Percentiles rank a stretch among this genome's conserved stretches.
Evolutionary conservation across 164 flowering plant genomes (phyloP).

Genomic region (Stephania japonica): DNA sequence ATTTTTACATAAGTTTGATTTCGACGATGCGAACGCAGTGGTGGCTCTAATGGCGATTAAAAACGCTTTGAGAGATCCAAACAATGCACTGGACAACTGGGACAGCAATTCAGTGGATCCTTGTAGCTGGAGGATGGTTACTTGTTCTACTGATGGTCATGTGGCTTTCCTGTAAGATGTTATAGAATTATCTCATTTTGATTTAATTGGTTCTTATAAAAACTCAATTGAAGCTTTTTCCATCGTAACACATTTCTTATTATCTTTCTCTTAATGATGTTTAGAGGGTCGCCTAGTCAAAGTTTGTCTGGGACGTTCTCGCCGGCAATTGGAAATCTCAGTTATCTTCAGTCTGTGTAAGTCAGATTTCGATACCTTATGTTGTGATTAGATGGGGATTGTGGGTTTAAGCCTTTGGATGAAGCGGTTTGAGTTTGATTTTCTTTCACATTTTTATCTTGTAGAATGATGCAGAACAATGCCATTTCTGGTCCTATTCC

Average conservation of each 20-base stretch:
- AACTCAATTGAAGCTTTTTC: background rate
- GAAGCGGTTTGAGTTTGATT: background rate
- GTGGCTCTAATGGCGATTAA: slow-evolving; percentile 83
- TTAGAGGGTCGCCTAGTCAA: slow-evolving; percentile 86
- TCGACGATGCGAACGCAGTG: slow-evolving; percentile 39
- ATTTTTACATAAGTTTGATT: background rate
- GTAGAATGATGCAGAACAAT: slow-evolving; percentile 87
- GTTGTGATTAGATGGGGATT: background rate
- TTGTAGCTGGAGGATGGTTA: slow-evolving; percentile 97
- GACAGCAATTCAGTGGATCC: slow-evolving; percentile 94
- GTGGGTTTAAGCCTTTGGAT: background rate
- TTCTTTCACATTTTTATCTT: slow-evolving; percentile 2
- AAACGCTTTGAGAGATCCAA: slow-evolving; percentile 56
- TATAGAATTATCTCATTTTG: background rate
- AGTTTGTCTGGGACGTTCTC: slow-evolving; percentile 79
- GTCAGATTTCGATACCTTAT: slow-evolving; percentile 20
- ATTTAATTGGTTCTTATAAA: background rate
- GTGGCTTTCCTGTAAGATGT: slow-evolving; percentile 77
- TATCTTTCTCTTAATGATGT: slow-evolving; percentile 1
- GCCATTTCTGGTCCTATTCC: slow-evolving; percentile 85
- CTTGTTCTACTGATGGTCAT: slow-evolving; percentile 45
- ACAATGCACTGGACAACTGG: slow-evolving; percentile 90
- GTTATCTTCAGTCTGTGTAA: slow-evolving; percentile 78
- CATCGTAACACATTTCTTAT: background rate
- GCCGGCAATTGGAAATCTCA: slow-evolving; percentile 74